Evolutionary conservation across 225 moss, liverwort and hornwort species (phyloP).

Genomic region (Pseudoscleropodium purum): DNA sequence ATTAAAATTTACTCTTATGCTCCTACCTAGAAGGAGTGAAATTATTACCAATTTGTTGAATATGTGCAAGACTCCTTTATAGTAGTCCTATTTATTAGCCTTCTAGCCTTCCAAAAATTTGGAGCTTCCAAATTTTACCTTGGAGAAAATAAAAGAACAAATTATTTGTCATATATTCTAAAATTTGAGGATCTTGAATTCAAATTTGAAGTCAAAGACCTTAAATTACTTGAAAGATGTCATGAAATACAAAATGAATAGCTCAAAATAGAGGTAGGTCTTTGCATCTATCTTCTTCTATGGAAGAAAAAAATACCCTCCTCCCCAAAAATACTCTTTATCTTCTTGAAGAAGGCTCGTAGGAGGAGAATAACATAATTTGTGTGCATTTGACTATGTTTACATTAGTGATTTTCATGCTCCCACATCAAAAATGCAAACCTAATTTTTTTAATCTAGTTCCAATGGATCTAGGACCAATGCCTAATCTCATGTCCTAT

Average conservation of each 20-base stretch:
- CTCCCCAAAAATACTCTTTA: no score
- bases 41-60: neutral
- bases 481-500: neutral
- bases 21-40: neutral
- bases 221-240: neutral
- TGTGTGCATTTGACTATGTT: neutral
- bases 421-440: neutral
- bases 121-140: neutral
- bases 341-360: neutral
- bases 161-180: neutral
- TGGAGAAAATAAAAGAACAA: neutral
- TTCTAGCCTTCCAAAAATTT: neutral
- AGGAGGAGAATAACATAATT: neutral
- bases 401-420: neutral
- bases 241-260: neutral
- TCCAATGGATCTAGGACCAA: no score
- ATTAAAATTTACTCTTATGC: neutral
- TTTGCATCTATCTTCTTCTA: neutral
- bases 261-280: rapidly evolving
- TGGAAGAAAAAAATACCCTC: neutral
- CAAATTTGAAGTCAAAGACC: neutral
- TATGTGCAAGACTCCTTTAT: neutral
- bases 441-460: neutral
- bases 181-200: neutral
- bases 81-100: neutral